Conservation (phyloP, 2,329 filamentous ascomycete species). For the Trichoderma arundinaceum region DNA sequence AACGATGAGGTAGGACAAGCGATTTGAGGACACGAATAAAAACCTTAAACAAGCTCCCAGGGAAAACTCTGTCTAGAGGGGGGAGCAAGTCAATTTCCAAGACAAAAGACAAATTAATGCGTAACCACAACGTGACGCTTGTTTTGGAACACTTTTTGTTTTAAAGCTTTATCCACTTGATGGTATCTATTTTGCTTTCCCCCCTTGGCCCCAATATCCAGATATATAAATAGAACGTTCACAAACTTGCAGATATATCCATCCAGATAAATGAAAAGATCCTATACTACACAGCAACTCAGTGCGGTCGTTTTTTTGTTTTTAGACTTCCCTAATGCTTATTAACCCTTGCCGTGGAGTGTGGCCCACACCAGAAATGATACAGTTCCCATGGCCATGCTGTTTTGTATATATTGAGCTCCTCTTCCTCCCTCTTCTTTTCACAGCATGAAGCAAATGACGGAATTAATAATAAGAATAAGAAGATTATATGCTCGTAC, state of each 20-base stretch:
- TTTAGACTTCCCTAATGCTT: neutral
- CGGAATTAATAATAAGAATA: neutral
- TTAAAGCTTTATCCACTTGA: neutral
- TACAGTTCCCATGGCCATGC: neutral
- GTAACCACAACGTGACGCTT: no score
- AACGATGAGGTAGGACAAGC: no score
- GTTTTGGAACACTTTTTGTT: no score
- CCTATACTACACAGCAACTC: neutral
- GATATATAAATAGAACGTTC: neutral
- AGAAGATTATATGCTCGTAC: slow-evolving; percentile 7
- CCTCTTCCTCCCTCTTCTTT: neutral
- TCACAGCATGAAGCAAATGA: neutral
- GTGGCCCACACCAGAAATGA: neutral
- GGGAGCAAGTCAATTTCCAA: no score
- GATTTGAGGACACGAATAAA: no score
- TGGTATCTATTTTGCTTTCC: slow-evolving; percentile 9
- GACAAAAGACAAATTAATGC: no score
- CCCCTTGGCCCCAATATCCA: neutral
- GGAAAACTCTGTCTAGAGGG: no score
- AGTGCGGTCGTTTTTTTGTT: neutral
- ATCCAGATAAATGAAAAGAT: neutral
- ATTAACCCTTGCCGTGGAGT: neutral
- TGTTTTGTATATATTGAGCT: neutral
- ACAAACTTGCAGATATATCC: neutral
- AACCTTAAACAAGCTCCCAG: no score